These are phyloP conservation scores for Aspergillus arachidicola DNA, from an alignment of 2,329 filamentous ascomycete species.

Conservation along the genomic window DNA sequence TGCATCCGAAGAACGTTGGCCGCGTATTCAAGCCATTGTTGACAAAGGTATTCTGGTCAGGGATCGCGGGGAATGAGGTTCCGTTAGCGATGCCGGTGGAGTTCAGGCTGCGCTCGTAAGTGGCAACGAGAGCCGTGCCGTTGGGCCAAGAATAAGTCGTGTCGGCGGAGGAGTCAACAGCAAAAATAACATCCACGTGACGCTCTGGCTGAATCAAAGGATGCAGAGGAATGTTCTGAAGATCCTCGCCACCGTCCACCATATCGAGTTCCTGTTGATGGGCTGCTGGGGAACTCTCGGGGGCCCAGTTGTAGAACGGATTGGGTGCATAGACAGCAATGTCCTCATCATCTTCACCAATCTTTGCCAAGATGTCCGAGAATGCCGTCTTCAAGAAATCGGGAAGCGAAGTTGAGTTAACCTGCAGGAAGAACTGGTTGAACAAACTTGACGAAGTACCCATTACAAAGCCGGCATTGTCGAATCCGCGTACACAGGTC, in stretches of 20 bases:
- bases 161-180: conserved; percentile 74
- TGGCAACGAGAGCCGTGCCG: conserved; percentile 70
- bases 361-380: conserved; percentile 51
- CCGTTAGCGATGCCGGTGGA: conserved; percentile 59
- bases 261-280: conserved; percentile 60
- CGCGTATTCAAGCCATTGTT: conserved; percentile 71
- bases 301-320: conserved; percentile 69
- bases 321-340: conserved; percentile 75
- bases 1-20: conserved; percentile 78
- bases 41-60: conserved; percentile 72
- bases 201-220: conserved; percentile 72
- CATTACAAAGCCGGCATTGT: conserved; percentile 80
- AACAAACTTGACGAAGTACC: conserved; percentile 82
- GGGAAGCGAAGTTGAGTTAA: conserved; percentile 57
- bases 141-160: conserved; percentile 70
- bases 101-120: conserved; percentile 65
- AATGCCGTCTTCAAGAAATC: conserved; percentile 57
- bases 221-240: conserved; percentile 75
- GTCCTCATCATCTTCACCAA: conserved; percentile 66
- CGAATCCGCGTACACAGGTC: conserved; percentile 74
- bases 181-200: conserved; percentile 75
- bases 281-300: conserved; percentile 60
- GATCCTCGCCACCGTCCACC: conserved; percentile 74
- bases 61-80: conserved; percentile 69
- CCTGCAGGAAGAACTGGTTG: conserved; percentile 71